Evolutionary conservation across 1,284 basidiomycete species (phyloP), one percentile per base, ranked within the genome.

Genomic region (Flammula alnicola): DNA sequence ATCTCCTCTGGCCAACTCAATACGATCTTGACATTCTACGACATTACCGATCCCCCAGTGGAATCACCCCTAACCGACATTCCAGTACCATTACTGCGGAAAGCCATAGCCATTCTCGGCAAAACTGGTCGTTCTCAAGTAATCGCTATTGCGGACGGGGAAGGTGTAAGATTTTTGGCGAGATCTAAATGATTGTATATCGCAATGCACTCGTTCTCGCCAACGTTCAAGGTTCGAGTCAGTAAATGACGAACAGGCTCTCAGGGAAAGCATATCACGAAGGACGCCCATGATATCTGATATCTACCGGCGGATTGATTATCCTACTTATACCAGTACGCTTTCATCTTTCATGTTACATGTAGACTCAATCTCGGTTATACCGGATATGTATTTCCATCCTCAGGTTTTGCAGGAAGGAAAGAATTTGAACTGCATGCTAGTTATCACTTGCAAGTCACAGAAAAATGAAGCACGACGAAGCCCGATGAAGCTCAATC

Each of bases 21-120:
- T 64, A 89, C 84, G 29, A 91, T 92, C 62, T 63, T 92, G 61
- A 92, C 89, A 2, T 88, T 88, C 66, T 90, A 88, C 66, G 89
- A 92, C 59, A 91, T 92, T 57, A 80, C 79, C 16, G 84, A 92
- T 54, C 88, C 89, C 1, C 80, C 80, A 0, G 63, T 88, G 19
- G 76, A 79, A 14, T 88, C 87, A 1, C 75, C 80, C 12, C 74
- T 92, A 20, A 80, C 82, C 22, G 81, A 78, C 12, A 74, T 91
- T 14, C 89, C 89, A 0, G 54, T 83, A 11, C 62, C 80, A 3
- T 70, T 92, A n/a, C 67, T 92, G 27, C 79, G 82, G 16, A 80
- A 74, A 51, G 86, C 86, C 3, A 84, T 92, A 40, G 62, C 65
- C 1, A 73, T 84, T n/a, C 73, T 92, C 5, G 65, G 70, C 29